These are phyloP conservation scores for Alternaria ventricosa DNA, from an alignment of 2,329 filamentous ascomycete species.

Conservation along the genomic window DNA sequence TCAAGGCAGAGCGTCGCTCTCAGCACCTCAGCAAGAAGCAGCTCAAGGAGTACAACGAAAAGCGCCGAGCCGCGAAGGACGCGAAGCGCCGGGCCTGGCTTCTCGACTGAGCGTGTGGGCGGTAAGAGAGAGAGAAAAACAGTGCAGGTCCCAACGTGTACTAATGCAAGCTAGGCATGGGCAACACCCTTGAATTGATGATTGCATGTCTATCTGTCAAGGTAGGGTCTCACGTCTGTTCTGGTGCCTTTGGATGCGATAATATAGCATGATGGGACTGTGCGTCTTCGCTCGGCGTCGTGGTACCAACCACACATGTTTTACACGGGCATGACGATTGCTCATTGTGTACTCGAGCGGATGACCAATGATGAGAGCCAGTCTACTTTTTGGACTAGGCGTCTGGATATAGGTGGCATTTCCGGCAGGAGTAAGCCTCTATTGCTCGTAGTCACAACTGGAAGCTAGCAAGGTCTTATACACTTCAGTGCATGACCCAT, in stretches of 20 bases:
- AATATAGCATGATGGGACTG: background rate
- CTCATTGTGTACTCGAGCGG: slow-evolving; percentile 3
- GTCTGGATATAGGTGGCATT: slow-evolving; percentile 2
- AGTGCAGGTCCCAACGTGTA: slow-evolving; percentile 25
- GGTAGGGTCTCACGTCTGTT: slow-evolving; percentile 23
- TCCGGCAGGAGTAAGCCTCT: slow-evolving; percentile 1
- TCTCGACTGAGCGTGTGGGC: slow-evolving; percentile 67
- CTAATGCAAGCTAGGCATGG: slow-evolving; percentile 36
- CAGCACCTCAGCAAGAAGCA: slow-evolving; percentile 87
- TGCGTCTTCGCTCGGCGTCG: slow-evolving; percentile 1
- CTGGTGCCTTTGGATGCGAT: slow-evolving; percentile 1
- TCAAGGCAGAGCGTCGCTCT: slow-evolving; percentile 87
- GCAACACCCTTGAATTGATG: slow-evolving; percentile 6
- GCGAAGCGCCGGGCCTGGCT: slow-evolving; percentile 94
- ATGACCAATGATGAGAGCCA: background rate
- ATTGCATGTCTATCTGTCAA: slow-evolving; percentile 14
- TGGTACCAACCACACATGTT: background rate
- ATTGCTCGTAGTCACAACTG: background rate
- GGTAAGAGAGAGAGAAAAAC: slow-evolving; percentile 37
- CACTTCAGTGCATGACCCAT: slow-evolving; percentile 3
- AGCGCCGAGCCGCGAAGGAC: slow-evolving; percentile 86
- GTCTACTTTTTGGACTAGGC: slow-evolving; percentile 7
- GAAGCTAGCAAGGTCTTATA: slow-evolving; percentile 1
- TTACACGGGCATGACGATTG: background rate
- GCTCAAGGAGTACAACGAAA: slow-evolving; percentile 89